A percentile compares a stretch with the other conserved stretches of the same genome.
phyloP scores from a whole-genome alignment of 2,329 filamentous ascomycete genomes.

The Colletotrichum navitas region DNA sequence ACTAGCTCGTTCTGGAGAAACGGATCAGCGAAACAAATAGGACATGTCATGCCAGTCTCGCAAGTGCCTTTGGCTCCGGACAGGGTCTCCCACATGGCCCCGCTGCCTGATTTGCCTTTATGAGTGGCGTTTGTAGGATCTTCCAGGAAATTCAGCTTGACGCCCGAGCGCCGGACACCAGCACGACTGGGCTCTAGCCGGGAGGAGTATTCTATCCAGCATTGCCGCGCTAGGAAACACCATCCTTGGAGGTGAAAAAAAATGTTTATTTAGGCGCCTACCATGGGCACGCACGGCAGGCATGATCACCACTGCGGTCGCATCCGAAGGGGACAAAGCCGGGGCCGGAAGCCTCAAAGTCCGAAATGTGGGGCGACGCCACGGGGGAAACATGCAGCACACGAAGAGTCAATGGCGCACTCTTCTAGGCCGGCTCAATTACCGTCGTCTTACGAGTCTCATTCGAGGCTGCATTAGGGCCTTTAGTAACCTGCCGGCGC shows the following conservation, averaged over 20 bases:
- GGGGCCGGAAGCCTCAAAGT: not conserved
- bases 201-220: not conserved
- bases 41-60: not conserved
- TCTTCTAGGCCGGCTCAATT: too few relatives aligned
- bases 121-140: constrained; percentile 3
- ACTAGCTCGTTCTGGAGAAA: not conserved
- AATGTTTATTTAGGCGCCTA: not conserved
- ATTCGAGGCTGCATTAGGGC: not conserved
- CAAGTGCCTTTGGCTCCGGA: not conserved
- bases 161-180: constrained; percentile 4
- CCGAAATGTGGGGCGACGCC: not conserved
- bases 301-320: not conserved
- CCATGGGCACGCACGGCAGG: not conserved
- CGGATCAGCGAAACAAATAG: too few relatives aligned
- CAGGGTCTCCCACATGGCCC: not conserved
- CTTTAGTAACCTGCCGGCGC: not conserved
- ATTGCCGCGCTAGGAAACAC: not conserved
- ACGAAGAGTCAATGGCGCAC: not conserved
- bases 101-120: not conserved
- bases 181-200: not conserved
- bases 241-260: too few relatives aligned
- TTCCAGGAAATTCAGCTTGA: not conserved
- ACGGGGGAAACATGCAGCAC: not conserved
- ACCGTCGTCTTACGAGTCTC: too few relatives aligned
- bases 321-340: not conserved